Percentiles rank a stretch among this genome's conserved stretches.
Conservation (phyloP, 2,329 filamentous ascomycete genomes). For the Penicillium sp. region DNA sequence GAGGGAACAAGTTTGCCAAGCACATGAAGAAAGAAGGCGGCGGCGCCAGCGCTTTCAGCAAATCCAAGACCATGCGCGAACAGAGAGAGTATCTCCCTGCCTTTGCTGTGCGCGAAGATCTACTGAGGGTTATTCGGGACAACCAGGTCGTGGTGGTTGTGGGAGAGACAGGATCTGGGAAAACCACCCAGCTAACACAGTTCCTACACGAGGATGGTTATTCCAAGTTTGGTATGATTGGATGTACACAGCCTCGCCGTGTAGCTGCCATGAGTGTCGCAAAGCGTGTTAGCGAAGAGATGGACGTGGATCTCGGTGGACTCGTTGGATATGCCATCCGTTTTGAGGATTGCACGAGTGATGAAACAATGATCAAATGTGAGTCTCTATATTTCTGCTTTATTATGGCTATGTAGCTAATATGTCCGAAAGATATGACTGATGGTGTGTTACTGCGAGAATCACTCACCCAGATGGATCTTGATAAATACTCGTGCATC, state of each 20-base stretch:
- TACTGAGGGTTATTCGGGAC: slow-evolving; percentile 87
- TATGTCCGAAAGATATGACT: slow-evolving; percentile 69
- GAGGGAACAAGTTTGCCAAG: slow-evolving; percentile 77
- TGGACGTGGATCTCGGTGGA: slow-evolving; percentile 87
- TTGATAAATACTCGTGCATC: slow-evolving; percentile 95
- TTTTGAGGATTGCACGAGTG: slow-evolving; percentile 96
- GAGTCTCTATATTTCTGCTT: slow-evolving; percentile 25
- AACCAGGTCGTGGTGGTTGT: slow-evolving; percentile 98
- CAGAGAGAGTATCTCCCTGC: slow-evolving; percentile 92
- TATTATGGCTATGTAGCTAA: slow-evolving; percentile 8
- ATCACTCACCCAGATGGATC: slow-evolving; percentile 84
- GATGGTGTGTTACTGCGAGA: slow-evolving; percentile 93
- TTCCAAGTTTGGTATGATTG: slow-evolving; percentile 81
- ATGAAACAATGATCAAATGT: slow-evolving; percentile 91
- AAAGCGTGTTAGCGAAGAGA: slow-evolving; percentile 96
- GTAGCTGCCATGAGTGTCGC: slow-evolving; percentile 99
- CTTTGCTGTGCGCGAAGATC: slow-evolving; percentile 91
- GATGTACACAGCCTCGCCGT: slow-evolving; percentile 91
- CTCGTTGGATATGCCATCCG: slow-evolving; percentile 95
- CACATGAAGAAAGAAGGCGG: slow-evolving; percentile 85
- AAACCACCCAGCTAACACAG: slow-evolving; percentile 95
- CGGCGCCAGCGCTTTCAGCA: slow-evolving; percentile 83
- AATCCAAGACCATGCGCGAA: slow-evolving; percentile 84
- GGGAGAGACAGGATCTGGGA: slow-evolving; percentile 94
- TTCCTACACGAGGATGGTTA: slow-evolving; percentile 97